phyloP scores from a whole-genome alignment of 305 asterid genomes.

The Rubia tinctorum region DNA sequence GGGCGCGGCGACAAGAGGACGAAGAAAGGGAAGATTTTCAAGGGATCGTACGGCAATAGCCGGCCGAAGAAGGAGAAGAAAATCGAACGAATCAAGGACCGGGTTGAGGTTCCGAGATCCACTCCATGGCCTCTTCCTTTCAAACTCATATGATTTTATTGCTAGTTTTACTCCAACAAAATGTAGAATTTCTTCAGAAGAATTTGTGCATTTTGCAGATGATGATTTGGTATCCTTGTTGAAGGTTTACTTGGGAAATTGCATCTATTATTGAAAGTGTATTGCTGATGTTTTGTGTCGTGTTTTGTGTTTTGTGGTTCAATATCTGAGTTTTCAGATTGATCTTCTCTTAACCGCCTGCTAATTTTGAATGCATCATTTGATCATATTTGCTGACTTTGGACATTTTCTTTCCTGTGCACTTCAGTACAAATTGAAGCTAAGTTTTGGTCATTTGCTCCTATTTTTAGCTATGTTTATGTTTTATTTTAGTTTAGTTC shows the following conservation, averaged over 20 bases:
- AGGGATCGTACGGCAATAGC: conserved; percentile 73
- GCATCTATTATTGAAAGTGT: not conserved
- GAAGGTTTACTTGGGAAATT: not conserved
- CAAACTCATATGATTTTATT: conserved; percentile 56
- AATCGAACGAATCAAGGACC: conserved; percentile 84
- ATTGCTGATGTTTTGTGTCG: not conserved
- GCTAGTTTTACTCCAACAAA: not conserved
- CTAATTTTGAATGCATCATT: not conserved
- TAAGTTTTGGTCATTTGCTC: not conserved
- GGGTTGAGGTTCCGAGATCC: conserved; percentile 87
- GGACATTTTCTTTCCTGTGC: too few species aligned
- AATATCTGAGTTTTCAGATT: not conserved
- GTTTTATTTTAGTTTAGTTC: too few species aligned
- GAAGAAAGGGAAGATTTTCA: conserved; percentile 82
- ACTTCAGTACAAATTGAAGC: too few species aligned
- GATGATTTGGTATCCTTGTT: not conserved
- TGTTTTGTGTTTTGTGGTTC: not conserved
- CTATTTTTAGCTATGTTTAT: too few species aligned
- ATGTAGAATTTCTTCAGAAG: not conserved
- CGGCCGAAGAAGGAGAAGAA: conserved; percentile 77
- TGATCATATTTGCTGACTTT: not conserved
- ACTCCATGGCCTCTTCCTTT: conserved; percentile 99
- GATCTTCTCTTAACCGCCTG: not conserved
- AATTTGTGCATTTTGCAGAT: not conserved
- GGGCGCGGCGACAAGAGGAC: conserved; percentile 95